These are phyloP conservation scores for Spathaspora sp. DNA, from an alignment of 1,139 yeast genomes.

Conservation along the genomic window DNA sequence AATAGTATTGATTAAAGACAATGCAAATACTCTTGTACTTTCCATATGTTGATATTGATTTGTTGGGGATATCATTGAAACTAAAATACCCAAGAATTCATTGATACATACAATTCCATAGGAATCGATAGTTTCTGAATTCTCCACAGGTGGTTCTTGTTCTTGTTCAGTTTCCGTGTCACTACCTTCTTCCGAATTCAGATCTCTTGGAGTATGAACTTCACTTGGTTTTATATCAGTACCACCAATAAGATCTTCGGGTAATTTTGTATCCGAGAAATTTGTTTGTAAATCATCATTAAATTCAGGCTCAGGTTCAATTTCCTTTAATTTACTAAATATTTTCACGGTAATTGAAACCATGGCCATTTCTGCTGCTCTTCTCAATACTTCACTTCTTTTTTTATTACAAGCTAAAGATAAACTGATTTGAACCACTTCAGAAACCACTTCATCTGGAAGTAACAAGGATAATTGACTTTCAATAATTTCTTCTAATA, in stretches of 20 bases:
- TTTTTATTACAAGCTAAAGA: slow-evolving; percentile 91
- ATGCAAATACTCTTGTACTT: slow-evolving; percentile 79
- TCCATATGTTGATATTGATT: slow-evolving; percentile 86
- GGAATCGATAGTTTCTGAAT: neutral
- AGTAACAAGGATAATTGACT: slow-evolving; percentile 65
- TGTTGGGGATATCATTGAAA: slow-evolving; percentile 82
- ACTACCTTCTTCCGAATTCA: slow-evolving; percentile 7
- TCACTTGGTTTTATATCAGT: slow-evolving; percentile 20
- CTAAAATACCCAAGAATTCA: slow-evolving; percentile 69
- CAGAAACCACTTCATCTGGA: slow-evolving; percentile 82
- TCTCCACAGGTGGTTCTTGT: slow-evolving; percentile 17
- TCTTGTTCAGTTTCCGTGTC: slow-evolving; percentile 6
- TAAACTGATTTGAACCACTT: slow-evolving; percentile 87
- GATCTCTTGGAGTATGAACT: slow-evolving; percentile 13
- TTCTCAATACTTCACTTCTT: slow-evolving; percentile 84
- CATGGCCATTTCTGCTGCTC: slow-evolving; percentile 88
- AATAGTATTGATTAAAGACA: slow-evolving; percentile 72
- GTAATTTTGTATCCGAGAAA: slow-evolving; percentile 34
- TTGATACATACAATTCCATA: slow-evolving; percentile 69
- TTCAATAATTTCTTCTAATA: slow-evolving; percentile 67
- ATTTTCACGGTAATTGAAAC: slow-evolving; percentile 66
- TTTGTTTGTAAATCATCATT: slow-evolving; percentile 34
- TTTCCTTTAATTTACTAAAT: slow-evolving; percentile 57
- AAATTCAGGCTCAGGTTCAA: slow-evolving; percentile 49
- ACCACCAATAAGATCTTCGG: slow-evolving; percentile 44